Evolutionary conservation across 2,329 filamentous ascomycete genomes (phyloP).

Genomic region (Epichloe typhina): DNA sequence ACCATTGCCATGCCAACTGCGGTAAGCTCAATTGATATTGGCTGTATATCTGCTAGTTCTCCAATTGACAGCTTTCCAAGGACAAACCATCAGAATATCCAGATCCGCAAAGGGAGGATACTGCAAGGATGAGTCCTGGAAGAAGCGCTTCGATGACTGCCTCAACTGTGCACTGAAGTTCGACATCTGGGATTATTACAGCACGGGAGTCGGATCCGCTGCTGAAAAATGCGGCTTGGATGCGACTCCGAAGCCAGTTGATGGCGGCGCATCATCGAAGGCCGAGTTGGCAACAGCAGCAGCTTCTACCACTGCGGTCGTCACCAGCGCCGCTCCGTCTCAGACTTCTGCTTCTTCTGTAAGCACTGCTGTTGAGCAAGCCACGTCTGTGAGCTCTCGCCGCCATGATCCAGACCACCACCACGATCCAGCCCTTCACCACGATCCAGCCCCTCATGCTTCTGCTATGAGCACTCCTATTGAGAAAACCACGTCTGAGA

Average conservation of each 20-base stretch:
- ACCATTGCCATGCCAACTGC: slow-evolving; percentile 37
- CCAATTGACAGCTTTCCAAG: slow-evolving; percentile 10
- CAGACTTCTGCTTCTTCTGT: not conserved
- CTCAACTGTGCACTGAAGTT: slow-evolving; percentile 29
- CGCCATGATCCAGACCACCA: no score
- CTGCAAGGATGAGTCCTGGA: slow-evolving; percentile 25
- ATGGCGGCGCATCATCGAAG: slow-evolving; percentile 4
- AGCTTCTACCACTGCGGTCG: slow-evolving; percentile 5
- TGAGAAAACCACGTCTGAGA: not conserved
- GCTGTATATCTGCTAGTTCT: no score
- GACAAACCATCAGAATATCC: slow-evolving; percentile 13
- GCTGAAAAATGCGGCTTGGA: slow-evolving; percentile 22
- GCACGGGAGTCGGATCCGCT: slow-evolving; percentile 21
- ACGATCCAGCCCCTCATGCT: not conserved
- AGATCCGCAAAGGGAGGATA: slow-evolving; percentile 12
- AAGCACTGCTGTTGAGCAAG: not conserved
- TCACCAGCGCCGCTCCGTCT: not conserved
- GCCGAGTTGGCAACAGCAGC: slow-evolving; percentile 3
- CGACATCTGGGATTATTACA: slow-evolving; percentile 32
- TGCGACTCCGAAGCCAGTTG: slow-evolving; percentile 11
- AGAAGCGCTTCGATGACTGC: slow-evolving; percentile 28
- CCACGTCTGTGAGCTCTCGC: not conserved
- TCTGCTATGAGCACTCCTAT: not conserved
- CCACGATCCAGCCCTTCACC: not conserved
- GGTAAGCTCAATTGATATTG: slow-evolving; percentile 21